Percentiles rank a stretch among this genome's conserved stretches.
phyloP scores from a whole-genome alignment of 2,329 filamentous ascomycete species.

The Colletotrichum acutatum region DNA sequence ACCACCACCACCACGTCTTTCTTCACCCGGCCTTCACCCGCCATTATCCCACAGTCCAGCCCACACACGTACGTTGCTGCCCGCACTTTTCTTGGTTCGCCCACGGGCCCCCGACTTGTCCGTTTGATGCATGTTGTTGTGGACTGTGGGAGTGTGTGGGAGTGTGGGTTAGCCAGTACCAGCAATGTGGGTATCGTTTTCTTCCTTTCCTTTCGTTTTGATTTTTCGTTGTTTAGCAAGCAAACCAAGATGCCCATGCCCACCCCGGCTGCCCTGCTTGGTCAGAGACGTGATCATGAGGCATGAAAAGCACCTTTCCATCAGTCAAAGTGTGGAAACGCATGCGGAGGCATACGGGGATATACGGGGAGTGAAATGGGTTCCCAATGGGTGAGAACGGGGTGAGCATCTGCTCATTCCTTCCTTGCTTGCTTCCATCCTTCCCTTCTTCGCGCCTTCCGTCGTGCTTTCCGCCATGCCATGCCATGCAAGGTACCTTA shows the following conservation, averaged over 20 bases:
- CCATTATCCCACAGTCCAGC: conserved; percentile 21
- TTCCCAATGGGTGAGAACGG: conserved; percentile 11
- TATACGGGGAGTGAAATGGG: conserved; percentile 16
- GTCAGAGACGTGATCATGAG: conserved; percentile 31
- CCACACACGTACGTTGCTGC: conserved; percentile 18
- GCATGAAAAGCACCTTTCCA: conserved; percentile 29
- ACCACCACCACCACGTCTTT: not conserved
- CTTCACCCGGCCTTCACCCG: not conserved
- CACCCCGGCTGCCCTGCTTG: not conserved
- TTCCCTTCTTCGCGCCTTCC: not conserved
- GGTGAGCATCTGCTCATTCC: conserved; percentile 1
- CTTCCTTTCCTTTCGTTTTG: not conserved
- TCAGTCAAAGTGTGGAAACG: conserved; percentile 19
- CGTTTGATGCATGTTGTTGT: conserved; percentile 12
- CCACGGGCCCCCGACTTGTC: conserved; percentile 35
- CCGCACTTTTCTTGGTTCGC: conserved; percentile 29
- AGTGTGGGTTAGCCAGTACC: not conserved
- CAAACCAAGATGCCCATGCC: not conserved
- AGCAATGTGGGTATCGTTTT: not conserved
- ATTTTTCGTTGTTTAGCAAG: too few relatives aligned
- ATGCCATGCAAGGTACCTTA: too few relatives aligned
- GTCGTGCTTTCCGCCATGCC: too few relatives aligned
- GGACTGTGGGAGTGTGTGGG: not conserved
- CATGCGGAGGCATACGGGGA: conserved; percentile 32
- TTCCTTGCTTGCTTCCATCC: not conserved